A percentile compares a stretch with the other conserved stretches of the same genome.
These are phyloP conservation scores for Ustilaginoidea virens DNA, from an alignment of 2,329 filamentous ascomycete species.

Conservation along the genomic window DNA sequence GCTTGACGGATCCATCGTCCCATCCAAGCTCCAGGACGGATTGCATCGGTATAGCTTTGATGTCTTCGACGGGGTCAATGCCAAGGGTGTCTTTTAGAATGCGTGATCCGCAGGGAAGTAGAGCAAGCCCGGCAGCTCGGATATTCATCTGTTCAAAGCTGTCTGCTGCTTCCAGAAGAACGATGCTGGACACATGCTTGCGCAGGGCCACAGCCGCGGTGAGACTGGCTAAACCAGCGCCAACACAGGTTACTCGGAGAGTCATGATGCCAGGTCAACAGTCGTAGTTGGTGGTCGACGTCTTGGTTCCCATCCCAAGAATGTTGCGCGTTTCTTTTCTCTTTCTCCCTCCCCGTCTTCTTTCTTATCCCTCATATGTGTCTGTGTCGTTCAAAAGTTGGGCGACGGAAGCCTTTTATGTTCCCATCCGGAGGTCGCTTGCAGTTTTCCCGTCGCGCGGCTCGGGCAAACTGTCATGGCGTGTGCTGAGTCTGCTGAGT, in stretches of 20 bases:
- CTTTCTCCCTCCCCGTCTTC: too few relatives aligned
- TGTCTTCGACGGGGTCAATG: neutral
- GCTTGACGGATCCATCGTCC: neutral
- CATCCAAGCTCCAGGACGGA: neutral
- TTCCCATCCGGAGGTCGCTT: too few relatives aligned
- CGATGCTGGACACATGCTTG: constrained; percentile 1
- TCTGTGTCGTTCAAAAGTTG: too few relatives aligned
- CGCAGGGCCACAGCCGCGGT: neutral
- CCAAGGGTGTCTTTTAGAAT: constrained; percentile 1
- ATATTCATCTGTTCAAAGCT: neutral
- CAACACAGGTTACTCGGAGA: neutral
- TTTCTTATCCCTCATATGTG: too few relatives aligned
- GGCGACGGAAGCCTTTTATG: too few relatives aligned
- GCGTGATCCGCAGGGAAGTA: constrained; percentile 1
- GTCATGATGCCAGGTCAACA: constrained; percentile 1
- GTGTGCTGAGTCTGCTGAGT: too few relatives aligned
- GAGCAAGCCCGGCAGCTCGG: neutral
- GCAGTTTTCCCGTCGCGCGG: too few relatives aligned
- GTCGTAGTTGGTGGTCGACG: too few relatives aligned
- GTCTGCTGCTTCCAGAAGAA: neutral
- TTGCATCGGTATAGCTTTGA: neutral
- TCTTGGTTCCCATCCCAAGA: too few relatives aligned
- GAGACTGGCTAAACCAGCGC: constrained; percentile 1
- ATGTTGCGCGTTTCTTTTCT: too few relatives aligned
- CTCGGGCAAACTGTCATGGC: too few relatives aligned